Conservation (phyloP, 805 yeast genomes). For the Lachancea quebecensis region DNA sequence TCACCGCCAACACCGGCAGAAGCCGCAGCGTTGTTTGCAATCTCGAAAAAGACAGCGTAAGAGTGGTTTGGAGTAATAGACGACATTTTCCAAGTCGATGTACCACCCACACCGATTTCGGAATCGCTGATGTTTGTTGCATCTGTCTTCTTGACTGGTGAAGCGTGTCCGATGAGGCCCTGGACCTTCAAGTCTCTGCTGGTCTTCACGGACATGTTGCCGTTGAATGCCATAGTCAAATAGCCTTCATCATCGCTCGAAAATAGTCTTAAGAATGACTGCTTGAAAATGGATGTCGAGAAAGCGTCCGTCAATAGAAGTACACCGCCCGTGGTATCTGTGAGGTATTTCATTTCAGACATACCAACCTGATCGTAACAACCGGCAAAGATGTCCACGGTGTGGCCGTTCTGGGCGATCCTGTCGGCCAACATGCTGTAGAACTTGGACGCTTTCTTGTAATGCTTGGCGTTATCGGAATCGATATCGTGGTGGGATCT, state of each 20-base stretch:
- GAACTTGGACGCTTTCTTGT: constrained; percentile 75
- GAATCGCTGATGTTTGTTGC: constrained; percentile 78
- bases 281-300: constrained; percentile 90
- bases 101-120: constrained; percentile 90
- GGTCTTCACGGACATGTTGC: constrained; percentile 78
- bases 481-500: constrained; percentile 97
- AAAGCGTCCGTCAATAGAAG: constrained; percentile 85
- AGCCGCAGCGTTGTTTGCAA: constrained; percentile 37
- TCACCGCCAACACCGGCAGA: constrained; percentile 20
- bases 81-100: constrained; percentile 82
- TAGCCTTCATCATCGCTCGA: constrained; percentile 81
- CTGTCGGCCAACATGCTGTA: constrained; percentile 69
- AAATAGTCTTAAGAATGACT: constrained; percentile 81
- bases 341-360: constrained; percentile 82
- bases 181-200: constrained; percentile 81
- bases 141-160: constrained; percentile 57
- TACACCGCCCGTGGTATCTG: constrained; percentile 86
- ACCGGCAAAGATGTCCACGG: constrained; percentile 88
- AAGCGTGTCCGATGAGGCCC: constrained; percentile 91
- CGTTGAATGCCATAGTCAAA: constrained; percentile 86
- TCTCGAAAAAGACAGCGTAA: constrained; percentile 85
- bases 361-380: constrained; percentile 95
- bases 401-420: constrained; percentile 66
- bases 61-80: constrained; percentile 81
- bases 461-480: constrained; percentile 81